Evolutionary conservation across 495 filamentous ascomycete species (phyloP), one percentile per base, ranked within the genome.

Genomic region (Penicillium macrosclerotiorum): DNA sequence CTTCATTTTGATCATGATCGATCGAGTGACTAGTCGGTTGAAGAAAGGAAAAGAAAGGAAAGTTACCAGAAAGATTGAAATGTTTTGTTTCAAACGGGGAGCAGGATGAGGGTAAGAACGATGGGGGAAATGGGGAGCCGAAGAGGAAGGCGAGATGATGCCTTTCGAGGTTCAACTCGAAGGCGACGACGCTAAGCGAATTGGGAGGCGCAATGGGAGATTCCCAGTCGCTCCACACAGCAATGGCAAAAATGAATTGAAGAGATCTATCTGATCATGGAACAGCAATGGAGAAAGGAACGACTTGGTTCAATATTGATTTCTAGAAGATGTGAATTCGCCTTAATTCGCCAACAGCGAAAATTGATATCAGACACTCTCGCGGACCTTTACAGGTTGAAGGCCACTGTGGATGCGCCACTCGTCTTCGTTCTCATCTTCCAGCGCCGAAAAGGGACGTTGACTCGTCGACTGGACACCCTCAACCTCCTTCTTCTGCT

Each of bases 361-460:
- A 18, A n/a, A n/a, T n/a, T n/a, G 38, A 41, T 30, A 45, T 60
- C 50, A 74, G 20, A 74, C 55, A 52, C 59, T 66, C 29, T 74
- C 69, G 1, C 58, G 57, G 14, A 59, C 47, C 29, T 55, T 63
- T 13, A 62, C 66, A 13, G 69, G 63, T 32, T 63, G 45, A 24
- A 61, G 16, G 7, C 35, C 45, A 52, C 55, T 64, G 18, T 67
- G 57, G 9, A 63, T 30, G 6, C 41, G 39, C 57, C 59, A 65
- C 34, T 72, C 64, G 5, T 70, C 66, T 1, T 61, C 57, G 29
- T 52, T 37, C 1, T 54, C 56, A 55, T 35, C 31, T 20, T 42
- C 32, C 5, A 37, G 13, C 5, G 22, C 32, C 37, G 35, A 25
- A 14, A 19, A 27, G 25, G 25, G 47, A 33, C 18, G 44, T 7